Evolutionary conservation across 208 protist genomes (phyloP).

Genomic region (Crithidia expoeki): DNA sequence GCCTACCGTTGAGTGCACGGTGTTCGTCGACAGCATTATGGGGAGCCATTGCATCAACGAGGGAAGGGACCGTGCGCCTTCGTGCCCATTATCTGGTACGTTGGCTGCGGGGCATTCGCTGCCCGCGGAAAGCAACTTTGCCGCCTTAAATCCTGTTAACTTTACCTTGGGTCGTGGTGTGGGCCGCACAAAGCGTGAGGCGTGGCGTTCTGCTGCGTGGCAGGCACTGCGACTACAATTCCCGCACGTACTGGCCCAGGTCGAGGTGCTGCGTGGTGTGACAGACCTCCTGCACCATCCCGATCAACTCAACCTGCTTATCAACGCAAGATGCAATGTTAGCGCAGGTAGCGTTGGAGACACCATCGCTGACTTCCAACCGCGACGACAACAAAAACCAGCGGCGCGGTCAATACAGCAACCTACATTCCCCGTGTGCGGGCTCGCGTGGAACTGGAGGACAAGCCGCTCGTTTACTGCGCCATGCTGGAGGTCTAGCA

Average conservation of each 20-base stretch:
- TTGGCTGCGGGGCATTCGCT: too few relatives aligned
- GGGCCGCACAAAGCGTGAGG: slow-evolving; percentile 46
- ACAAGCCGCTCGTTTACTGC: background rate
- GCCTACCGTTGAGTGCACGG: slow-evolving; percentile 19
- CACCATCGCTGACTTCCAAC: too few relatives aligned
- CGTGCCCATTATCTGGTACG: too few relatives aligned
- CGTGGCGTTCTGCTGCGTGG: slow-evolving; percentile 62
- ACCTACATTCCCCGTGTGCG: background rate
- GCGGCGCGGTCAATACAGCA: too few relatives aligned
- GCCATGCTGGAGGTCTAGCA: too few relatives aligned
- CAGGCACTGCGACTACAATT: slow-evolving; percentile 63
- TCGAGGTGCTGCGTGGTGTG: slow-evolving; percentile 41
- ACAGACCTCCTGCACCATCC: slow-evolving; percentile 30
- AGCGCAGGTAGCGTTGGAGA: too few relatives aligned
- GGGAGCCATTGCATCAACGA: background rate
- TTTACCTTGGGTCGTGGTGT: slow-evolving; percentile 61
- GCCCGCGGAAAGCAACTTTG: background rate
- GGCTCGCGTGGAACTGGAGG: slow-evolving; percentile 6
- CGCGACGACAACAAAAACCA: too few relatives aligned
- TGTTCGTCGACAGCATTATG: slow-evolving; percentile 18
- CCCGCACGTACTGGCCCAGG: slow-evolving; percentile 42
- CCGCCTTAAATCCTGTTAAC: too few relatives aligned
- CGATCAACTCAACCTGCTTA: slow-evolving; percentile 22
- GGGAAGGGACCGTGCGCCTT: too few relatives aligned
- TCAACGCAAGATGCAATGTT: too few relatives aligned